Base-by-base conservation (phyloP, 1,284 basidiomycete species). In the Ganoderma lingzhi region DNA sequence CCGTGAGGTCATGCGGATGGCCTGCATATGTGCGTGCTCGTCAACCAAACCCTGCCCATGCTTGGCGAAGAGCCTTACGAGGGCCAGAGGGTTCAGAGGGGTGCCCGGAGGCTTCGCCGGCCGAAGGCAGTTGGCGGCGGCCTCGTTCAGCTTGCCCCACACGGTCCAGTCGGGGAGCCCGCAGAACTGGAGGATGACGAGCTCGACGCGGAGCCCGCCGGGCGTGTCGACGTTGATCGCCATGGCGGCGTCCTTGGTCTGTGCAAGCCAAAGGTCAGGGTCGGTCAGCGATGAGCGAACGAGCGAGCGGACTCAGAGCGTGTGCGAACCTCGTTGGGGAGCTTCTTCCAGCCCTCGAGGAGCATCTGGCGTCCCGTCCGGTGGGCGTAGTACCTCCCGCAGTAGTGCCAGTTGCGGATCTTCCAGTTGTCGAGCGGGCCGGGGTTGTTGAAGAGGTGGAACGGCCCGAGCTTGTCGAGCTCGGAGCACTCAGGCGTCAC, bases 401-500 rank as follows among this genome's bases (percentile, higher is more conserved):
- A 67, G 44, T 72, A 72, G 51, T 32, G 66, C 66, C 64, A 72
- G 19, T 32, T 41, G 14, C 32, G 44, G 37, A 63, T 60, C 14
- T 63, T 63, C 62, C 62, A 45, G 23, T 39, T 44, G 30, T 63
- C 63, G 23, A 48, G 55, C 12, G 44, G 30, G 17, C 59, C 39
- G 17, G 67, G 68, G 17, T 42, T 42, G 62, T 70, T 70, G 61
- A 64, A 65, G 12, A 72, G 66, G 53, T 72, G 71, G 66, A 72
- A 72, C 6, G 45, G 30, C 6, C 65, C 65, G 48, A 39, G 23
- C 32, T 58, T 42, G 28, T 55, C 56, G 15, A 71, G 42, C 10
- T 60, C 45, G 2, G 58, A 51, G 65, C 51, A 62, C 12, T 67
- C 65, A 5, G 35, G n/a, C 37, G 59, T 53, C 55, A 61, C 44